Percentiles rank a stretch among this genome's conserved stretches.
Evolutionary conservation across 2,329 filamentous ascomycete species (phyloP).

Genomic region (Phoma herbarum): DNA sequence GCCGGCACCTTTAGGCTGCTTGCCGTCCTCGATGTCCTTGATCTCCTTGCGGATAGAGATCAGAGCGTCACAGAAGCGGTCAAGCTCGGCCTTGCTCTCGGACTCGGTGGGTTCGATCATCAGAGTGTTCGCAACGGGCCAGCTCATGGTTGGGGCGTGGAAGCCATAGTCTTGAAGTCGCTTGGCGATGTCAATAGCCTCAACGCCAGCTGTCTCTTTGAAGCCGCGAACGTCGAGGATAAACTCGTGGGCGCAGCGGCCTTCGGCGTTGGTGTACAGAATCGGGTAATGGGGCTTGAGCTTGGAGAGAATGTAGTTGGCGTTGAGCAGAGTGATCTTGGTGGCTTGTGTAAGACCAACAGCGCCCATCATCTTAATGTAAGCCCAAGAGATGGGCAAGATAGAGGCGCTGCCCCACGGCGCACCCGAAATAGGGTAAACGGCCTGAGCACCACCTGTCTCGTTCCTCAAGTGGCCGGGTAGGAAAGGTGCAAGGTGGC

Average conservation of each 20-base stretch:
- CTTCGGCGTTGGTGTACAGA: conserved; percentile 89
- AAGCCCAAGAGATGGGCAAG: conserved; percentile 92
- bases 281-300: conserved; percentile 88
- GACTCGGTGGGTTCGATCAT: conserved; percentile 99
- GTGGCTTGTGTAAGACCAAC: conserved; percentile 87
- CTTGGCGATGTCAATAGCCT: conserved; percentile 96
- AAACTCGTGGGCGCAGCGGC: conserved; percentile 95
- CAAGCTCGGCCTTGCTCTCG: conserved; percentile 89
- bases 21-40: conserved; percentile 79
- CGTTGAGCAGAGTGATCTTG: conserved; percentile 91
- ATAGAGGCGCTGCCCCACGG: conserved; percentile 90
- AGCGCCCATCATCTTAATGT: conserved; percentile 91
- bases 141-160: conserved; percentile 96
- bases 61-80: conserved; percentile 90
- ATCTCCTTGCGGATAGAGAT: conserved; percentile 90
- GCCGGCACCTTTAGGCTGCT: conserved; percentile 68
- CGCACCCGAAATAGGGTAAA: conserved; percentile 80
- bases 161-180: conserved; percentile 97
- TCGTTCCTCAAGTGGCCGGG: conserved; percentile 73
- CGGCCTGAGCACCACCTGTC: conserved; percentile 64
- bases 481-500: conserved; percentile 78
- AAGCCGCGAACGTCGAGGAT: conserved; percentile 90
- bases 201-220: conserved; percentile 81
- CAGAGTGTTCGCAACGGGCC: conserved; percentile 91
- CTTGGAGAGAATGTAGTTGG: conserved; percentile 93